Evolutionary conservation across 768 basidiomycete species (phyloP).

Genomic region (Kwoniella botswanensis): DNA sequence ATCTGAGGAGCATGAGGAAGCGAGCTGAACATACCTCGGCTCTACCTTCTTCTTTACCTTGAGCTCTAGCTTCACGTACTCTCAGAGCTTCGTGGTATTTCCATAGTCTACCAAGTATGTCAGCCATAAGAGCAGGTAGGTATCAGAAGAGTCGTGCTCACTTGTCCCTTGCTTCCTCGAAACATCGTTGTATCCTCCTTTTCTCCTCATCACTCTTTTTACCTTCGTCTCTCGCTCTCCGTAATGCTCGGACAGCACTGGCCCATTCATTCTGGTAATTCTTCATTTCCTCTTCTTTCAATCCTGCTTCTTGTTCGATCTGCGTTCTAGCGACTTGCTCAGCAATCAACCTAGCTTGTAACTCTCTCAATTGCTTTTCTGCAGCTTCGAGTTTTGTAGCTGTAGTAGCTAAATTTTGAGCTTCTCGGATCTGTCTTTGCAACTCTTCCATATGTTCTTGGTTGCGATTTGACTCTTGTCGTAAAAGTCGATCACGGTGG

Average conservation of each 20-base stretch:
- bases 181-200: conserved; percentile 44
- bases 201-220: conserved; percentile 55
- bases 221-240: conserved; percentile 54
- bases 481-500: conserved; percentile 45
- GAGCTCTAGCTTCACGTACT: conserved; percentile 51
- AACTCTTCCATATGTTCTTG: conserved; percentile 23
- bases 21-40: conserved; percentile 42
- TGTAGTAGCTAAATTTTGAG: conserved; percentile 38
- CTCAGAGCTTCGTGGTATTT: conserved; percentile 52
- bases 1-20: not conserved
- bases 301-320: conserved; percentile 39
- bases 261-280: conserved; percentile 53
- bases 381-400: conserved; percentile 44
- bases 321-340: conserved; percentile 52
- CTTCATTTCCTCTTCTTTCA: conserved; percentile 44
- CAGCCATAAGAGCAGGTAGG: not conserved
- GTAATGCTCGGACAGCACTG: conserved; percentile 51
- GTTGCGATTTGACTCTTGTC: conserved; percentile 22
- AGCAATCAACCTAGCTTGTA: conserved; percentile 56
- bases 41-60: conserved; percentile 55
- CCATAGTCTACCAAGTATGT: conserved; percentile 34
- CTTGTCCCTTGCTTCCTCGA: conserved; percentile 54
- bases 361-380: conserved; percentile 48
- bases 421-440: conserved; percentile 25
- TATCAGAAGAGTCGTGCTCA: conserved; percentile 26